Evolutionary conservation across 768 basidiomycete genomes (phyloP).

Genomic region (Mycena venus): DNA sequence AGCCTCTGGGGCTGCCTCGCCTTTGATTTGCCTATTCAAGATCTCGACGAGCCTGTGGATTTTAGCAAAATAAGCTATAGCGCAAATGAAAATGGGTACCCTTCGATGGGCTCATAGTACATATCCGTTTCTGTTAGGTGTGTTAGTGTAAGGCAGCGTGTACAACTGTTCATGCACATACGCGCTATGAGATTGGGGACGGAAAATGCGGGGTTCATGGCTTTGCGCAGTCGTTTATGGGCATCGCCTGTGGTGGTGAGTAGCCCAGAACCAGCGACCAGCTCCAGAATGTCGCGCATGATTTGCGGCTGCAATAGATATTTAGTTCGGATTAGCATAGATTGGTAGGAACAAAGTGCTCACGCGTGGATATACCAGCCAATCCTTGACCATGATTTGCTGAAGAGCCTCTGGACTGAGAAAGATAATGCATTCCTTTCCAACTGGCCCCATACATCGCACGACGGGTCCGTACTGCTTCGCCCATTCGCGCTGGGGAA

Average conservation of each 20-base stretch:
- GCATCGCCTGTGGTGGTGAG: constrained; percentile 62
- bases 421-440: constrained; percentile 60
- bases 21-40: too few species aligned
- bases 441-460: constrained; percentile 58
- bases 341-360: not conserved
- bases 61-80: not conserved
- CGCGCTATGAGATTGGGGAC: too few species aligned
- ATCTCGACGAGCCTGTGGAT: constrained; percentile 53
- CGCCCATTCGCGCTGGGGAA: constrained; percentile 61
- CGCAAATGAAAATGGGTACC: constrained; percentile 41
- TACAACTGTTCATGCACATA: constrained; percentile 28
- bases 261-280: constrained; percentile 59
- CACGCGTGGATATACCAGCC: constrained; percentile 61
- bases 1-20: too few species aligned
- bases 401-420: too few species aligned
- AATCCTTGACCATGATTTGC: constrained; percentile 57
- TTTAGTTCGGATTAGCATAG: not conserved
- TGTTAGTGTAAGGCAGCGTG: too few species aligned
- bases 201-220: too few species aligned
- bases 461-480: too few species aligned
- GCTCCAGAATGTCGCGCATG: constrained; percentile 55
- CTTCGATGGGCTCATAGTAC: too few species aligned
- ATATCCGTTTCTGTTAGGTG: constrained; percentile 50
- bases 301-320: constrained; percentile 52
- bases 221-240: constrained; percentile 59